Base-by-base conservation (phyloP, 306 rosid species). In the Fragaria iinumae region DNA sequence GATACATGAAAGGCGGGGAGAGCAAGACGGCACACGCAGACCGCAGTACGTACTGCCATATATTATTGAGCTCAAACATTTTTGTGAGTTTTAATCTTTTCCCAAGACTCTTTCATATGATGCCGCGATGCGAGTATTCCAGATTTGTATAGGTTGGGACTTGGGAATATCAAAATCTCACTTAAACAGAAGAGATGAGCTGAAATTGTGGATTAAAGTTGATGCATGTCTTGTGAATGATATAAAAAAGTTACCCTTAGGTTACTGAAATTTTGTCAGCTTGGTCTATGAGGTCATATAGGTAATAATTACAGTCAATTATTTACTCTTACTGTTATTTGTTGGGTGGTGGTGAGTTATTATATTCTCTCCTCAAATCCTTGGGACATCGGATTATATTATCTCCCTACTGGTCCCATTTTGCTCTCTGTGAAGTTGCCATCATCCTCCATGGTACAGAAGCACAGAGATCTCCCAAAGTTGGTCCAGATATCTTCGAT, bases 401-500 rank as follows among this genome's bases (percentile, higher is more conserved):
- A 69, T 63, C 67, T 79, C 41, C 50, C 18, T 16, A 20, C 68
- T 55, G 86, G 85, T 77, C 86, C 86, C 62, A 41, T 72, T 72
- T 49, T 60, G 29, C 78, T 32, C 78, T 32, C 50, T 71, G 85
- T 84, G 17, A 10, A 74, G 83, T 84, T 56, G 67, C 79, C 66
- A 75, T 81, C 84, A 79, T 79, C 80, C 79, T 79, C 55, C 65
- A 47, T 82, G 82, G 65, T 78, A 73, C 82, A 62, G 71, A 34
- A 76, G 69, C 25, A 39, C 72, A 78, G 79, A 67, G 65, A 78
- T 76, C 82, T 78, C 65, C 32, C 75, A 38, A 65, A 52, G 18
- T 78, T 80, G 85, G 90, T 57, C 82, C 84, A 79, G 29, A 48
- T 73, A 32, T 73, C 56, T 69, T 81, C 65, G 82, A 79, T 41